Conservation (phyloP, 192 early-diverging fungal genomes). For the Gryganskiella cystojenkinii region DNA sequence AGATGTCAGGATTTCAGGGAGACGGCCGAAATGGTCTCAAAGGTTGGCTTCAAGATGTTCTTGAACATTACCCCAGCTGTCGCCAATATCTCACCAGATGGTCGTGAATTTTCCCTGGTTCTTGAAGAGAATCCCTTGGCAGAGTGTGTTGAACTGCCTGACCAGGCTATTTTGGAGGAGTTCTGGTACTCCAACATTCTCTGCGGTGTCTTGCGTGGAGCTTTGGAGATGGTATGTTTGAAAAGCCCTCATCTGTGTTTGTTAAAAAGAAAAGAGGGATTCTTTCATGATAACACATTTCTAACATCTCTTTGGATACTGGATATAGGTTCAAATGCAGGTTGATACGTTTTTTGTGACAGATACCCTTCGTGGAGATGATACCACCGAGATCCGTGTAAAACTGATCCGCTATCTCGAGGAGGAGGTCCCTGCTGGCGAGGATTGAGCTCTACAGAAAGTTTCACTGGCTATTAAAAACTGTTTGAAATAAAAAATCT, state of each 20-base stretch:
- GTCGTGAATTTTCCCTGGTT: constrained; percentile 91
- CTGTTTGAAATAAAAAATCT: too few relatives aligned
- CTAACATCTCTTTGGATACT: constrained; percentile 7
- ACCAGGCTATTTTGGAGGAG: constrained; percentile 67
- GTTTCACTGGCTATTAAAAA: too few relatives aligned
- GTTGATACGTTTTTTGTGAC: constrained; percentile 87
- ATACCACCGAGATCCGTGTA: constrained; percentile 92
- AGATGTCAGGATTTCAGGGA: constrained; percentile 92
- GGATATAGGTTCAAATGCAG: constrained; percentile 81
- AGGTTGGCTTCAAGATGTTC: constrained; percentile 97
- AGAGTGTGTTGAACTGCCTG: constrained; percentile 98
- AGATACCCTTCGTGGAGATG: constrained; percentile 89
- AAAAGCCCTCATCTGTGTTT: too few relatives aligned
- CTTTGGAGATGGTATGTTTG: constrained; percentile 90
- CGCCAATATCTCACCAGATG: constrained; percentile 83
- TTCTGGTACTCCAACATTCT: constrained; percentile 98
- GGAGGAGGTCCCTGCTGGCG: constrained; percentile 94
- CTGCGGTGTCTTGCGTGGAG: constrained; percentile 93
- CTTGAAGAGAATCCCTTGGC: constrained; percentile 97
- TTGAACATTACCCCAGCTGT: constrained; percentile 90
- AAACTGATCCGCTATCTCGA: constrained; percentile 89
- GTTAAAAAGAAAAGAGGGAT: too few relatives aligned
- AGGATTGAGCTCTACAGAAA: constrained; percentile 67
- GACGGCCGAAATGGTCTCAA: constrained; percentile 95
- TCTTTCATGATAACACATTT: neutral